Evolutionary conservation across 2,329 filamentous ascomycete species (phyloP), one percentile per base, ranked within the genome.

Genomic region (Daldinia eschscholtzii): DNA sequence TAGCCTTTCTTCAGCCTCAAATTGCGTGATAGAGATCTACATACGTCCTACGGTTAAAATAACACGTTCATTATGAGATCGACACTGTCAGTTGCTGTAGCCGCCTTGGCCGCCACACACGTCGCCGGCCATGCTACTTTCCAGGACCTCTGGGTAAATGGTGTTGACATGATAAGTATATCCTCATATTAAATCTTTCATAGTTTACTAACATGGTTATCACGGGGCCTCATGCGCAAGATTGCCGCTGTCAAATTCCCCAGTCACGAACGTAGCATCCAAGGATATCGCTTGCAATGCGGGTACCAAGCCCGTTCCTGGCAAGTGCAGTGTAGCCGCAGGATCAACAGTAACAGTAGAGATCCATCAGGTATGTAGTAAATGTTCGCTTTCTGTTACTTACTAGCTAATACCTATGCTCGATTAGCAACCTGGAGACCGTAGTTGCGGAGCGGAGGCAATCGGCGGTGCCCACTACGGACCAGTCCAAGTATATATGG

Each of bases 331-430:
- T 20, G 83, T 86, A 33, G 76, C 78, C 33, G 84, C 84, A 2
- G 85, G 86, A 2, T 78, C 79, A 4, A 84, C 79, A 0, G 82
- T 88, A 13, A 87, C 86, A 0, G 80, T 88, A 6, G 87, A 88
- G 77, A 88, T 89, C 84, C 86, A 89, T 78, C 83, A 84, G 41
- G 58, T 53, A 60, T 1, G n/a, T 12, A 28, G 20, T 6, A 37
- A n/a, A 20, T n/a, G 52, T 57, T 23, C 20, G 9, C 13, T 42
- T 18, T 26, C 1, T 28, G 15, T 15, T 48, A 7, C 13, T 26
- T 48, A 4, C 18, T 4, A 5, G 37, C 37, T 30, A 13, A 18
- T 13, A 5, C 52, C 3, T 37, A 4, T 15, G 10, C 33, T 26
- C 23, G 13, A n/a, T 12, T 42, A 57, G 63, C 74, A 76, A 65